Conservation (phyloP, 2,329 filamentous ascomycete genomes). For the Penicillium sp. region DNA sequence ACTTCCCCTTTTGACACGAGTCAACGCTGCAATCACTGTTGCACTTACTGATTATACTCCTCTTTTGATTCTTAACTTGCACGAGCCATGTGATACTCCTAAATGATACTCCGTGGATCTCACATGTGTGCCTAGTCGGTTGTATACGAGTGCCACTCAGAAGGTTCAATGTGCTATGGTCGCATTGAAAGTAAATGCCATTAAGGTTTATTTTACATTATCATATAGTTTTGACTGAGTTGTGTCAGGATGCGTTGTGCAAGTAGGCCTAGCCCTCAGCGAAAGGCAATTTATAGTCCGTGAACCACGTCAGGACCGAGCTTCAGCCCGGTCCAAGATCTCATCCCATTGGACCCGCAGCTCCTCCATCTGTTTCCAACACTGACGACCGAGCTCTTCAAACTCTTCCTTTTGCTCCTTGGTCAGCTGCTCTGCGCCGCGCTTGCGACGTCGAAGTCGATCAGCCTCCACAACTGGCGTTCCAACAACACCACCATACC, state of each 20-base stretch:
- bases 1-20: constrained; percentile 7
- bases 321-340: constrained; percentile 39
- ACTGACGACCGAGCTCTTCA: constrained; percentile 43
- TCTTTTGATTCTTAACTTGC: no score
- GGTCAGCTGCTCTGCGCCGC: constrained; percentile 60
- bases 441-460: constrained; percentile 58
- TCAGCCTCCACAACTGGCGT: constrained; percentile 55
- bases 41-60: not conserved
- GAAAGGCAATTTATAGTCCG: not conserved
- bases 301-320: not conserved
- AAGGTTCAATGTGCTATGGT: no score
- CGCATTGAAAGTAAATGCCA: not conserved
- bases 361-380: constrained; percentile 47
- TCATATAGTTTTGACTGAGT: not conserved
- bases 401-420: constrained; percentile 37
- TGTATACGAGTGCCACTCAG: no score
- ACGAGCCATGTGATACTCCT: no score
- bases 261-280: not conserved
- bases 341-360: constrained; percentile 42
- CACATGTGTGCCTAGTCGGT: no score
- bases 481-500: constrained; percentile 57
- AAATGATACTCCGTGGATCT: no score
- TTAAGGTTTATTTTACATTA: not conserved
- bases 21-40: not conserved
- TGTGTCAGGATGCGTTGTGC: not conserved